A percentile compares a stretch with the other conserved stretches of the same genome.
phyloP scores from a whole-genome alignment of 495 filamentous ascomycete genomes.

The Xylaria palmicola region DNA sequence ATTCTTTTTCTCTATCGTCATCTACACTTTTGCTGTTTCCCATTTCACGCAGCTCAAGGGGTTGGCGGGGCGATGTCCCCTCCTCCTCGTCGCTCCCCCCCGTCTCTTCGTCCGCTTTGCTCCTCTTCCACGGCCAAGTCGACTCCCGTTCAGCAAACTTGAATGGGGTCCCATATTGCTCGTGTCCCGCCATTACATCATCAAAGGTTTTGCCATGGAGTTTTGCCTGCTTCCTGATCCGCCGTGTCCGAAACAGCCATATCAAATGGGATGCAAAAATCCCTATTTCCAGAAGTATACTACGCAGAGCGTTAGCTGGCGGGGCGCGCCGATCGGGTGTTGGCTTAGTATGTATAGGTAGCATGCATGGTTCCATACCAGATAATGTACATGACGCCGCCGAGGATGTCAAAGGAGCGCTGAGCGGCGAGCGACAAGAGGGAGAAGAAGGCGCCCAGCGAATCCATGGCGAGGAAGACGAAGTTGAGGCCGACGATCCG shows the following conservation, averaged over 20 bases:
- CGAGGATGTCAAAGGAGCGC: constrained; percentile 67
- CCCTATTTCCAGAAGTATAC: constrained; percentile 63
- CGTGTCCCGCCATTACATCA: constrained; percentile 53
- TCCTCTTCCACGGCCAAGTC: constrained; percentile 1
- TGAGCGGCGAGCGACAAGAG: constrained; percentile 71
- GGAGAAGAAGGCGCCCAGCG: constrained; percentile 70
- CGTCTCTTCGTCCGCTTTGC: not conserved
- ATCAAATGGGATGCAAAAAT: constrained; percentile 68
- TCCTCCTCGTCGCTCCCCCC: not conserved
- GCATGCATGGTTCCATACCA: constrained; percentile 44
- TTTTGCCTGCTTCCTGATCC: constrained; percentile 57
- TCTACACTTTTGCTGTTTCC: too few species aligned
- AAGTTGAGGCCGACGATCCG: constrained; percentile 69
- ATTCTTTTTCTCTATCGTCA: constrained; percentile 6
- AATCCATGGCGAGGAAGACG: constrained; percentile 69
- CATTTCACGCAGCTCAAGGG: too few species aligned
- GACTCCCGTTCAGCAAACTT: constrained; percentile 41
- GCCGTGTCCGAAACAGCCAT: constrained; percentile 65
- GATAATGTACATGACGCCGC: constrained; percentile 67
- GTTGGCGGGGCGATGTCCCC: too few species aligned
- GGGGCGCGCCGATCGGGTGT: too few species aligned
- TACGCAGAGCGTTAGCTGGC: constrained; percentile 28
- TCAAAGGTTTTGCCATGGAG: constrained; percentile 59
- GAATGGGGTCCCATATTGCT: constrained; percentile 34
- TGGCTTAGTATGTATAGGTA: not conserved